Evolutionary conservation across 805 yeast genomes (phyloP), one percentile per base, ranked within the genome.

Genomic region (Hermanozyma aechmeae): DNA sequence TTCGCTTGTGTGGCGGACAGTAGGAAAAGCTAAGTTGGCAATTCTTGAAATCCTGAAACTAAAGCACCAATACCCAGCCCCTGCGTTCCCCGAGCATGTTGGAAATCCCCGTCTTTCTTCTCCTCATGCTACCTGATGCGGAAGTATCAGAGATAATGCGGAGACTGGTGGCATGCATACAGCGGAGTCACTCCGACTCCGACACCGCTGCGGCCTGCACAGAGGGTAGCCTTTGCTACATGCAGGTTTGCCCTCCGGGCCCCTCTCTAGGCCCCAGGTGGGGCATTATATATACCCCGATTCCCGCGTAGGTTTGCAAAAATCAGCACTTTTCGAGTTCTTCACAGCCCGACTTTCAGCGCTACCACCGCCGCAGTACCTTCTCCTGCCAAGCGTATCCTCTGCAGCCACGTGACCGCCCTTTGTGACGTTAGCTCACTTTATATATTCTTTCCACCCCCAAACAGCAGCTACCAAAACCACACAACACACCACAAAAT

Each of bases 401-500:
- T 8, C 11, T 18, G 21, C 21, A 18, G 11, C n/a, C n/a, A n/a
- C n/a, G n/a, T n/a, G n/a, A n/a, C n/a, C n/a, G n/a, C n/a, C n/a
- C n/a, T n/a, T n/a, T n/a, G n/a, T n/a, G n/a, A n/a, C n/a, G n/a
- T n/a, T n/a, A n/a, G n/a, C n/a, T n/a, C n/a, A n/a, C n/a, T n/a
- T n/a, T n/a, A n/a, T n/a, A n/a, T n/a, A n/a, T n/a, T n/a, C n/a
- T n/a, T n/a, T n/a, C n/a, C n/a, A n/a, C n/a, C n/a, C n/a, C n/a
- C n/a, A n/a, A n/a, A n/a, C n/a, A n/a, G n/a, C n/a, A n/a, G n/a
- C n/a, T n/a, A n/a, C n/a, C n/a, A 18, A 18, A 18, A 18, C 21
- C 11, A 18, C 21, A 18, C 21, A 18, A 4, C n/a, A n/a, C n/a
- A n/a, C n/a, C n/a, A 16, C 23, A 25, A 13, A 20, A 61, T 62